These are phyloP conservation scores for Penicillium rolfsii DNA, from an alignment of 2,329 filamentous ascomycete species.

Conservation along the genomic window DNA sequence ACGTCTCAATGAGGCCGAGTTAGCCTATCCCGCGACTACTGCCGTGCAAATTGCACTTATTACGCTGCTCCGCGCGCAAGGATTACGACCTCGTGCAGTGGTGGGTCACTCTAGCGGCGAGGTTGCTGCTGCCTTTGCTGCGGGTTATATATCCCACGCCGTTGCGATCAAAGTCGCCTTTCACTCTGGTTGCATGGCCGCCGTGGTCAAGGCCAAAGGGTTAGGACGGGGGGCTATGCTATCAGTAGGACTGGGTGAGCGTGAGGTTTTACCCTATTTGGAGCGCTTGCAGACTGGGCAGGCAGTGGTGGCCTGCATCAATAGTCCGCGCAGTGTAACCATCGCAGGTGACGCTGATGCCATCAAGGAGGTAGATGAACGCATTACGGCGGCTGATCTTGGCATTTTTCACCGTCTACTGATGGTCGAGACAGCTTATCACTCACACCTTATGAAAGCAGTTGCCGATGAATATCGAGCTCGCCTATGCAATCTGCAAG, in stretches of 20 bases:
- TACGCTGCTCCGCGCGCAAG: not conserved
- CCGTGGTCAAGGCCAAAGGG: not conserved
- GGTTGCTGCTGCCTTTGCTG: slow-evolving; percentile 6
- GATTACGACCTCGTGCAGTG: not conserved
- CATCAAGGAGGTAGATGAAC: slow-evolving; percentile 31
- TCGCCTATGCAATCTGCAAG: slow-evolving; percentile 21
- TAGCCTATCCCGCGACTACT: not conserved
- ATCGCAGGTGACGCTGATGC: slow-evolving; percentile 7
- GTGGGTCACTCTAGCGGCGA: slow-evolving; percentile 5
- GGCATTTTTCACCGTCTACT: slow-evolving; percentile 28
- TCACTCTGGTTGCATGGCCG: not conserved
- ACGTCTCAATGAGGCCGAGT: not conserved
- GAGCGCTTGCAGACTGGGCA: not conserved
- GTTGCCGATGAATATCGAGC: slow-evolving; percentile 25
- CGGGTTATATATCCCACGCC: not conserved
- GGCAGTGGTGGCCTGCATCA: slow-evolving; percentile 1
- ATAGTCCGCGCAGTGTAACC: slow-evolving; percentile 3
- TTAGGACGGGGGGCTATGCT: not conserved
- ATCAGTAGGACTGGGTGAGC: not conserved
- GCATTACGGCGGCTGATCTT: slow-evolving; percentile 27
- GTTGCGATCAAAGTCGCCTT: too few relatives aligned
- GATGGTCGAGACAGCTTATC: slow-evolving; percentile 34
- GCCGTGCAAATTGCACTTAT: not conserved
- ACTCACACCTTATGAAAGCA: slow-evolving; percentile 36
- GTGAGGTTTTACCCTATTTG: not conserved